phyloP scores from a whole-genome alignment of 176 grass and related monocot genomes.

The Urochloa ruziziensis region DNA sequence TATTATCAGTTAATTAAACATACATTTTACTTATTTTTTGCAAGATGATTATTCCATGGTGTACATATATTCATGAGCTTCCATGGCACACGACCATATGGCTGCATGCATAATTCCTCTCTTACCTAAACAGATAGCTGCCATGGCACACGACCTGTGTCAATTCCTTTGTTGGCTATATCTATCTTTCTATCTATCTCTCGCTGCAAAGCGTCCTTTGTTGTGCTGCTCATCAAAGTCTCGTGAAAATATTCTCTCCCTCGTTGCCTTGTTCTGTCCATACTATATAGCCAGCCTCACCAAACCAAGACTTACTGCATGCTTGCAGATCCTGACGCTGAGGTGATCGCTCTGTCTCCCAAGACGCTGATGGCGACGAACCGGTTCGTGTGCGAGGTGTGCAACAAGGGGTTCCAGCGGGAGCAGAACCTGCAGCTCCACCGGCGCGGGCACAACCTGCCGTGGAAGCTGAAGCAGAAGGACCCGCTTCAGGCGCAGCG shows the following conservation, averaged over 20 bases:
- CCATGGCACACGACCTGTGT: constrained; percentile 28
- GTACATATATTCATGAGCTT: too few relatives aligned
- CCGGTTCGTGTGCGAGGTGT: constrained; percentile 97
- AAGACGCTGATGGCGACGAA: constrained; percentile 94
- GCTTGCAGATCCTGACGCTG: constrained; percentile 79
- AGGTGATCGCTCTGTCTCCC: constrained; percentile 89
- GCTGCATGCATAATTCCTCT: too few relatives aligned
- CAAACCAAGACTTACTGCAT: constrained; percentile 40
- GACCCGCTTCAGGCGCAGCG: constrained; percentile 53
- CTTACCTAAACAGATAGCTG: constrained; percentile 31
- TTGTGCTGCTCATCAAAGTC: constrained; percentile 8
- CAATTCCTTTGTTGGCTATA: constrained; percentile 42
- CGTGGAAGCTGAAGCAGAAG: constrained; percentile 98
- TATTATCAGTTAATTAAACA: neutral
- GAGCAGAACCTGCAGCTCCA: constrained; percentile 99
- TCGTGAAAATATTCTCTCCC: constrained; percentile 43
- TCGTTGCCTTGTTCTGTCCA: constrained; percentile 49
- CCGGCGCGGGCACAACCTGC: constrained; percentile 91
- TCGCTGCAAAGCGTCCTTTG: constrained; percentile 36
- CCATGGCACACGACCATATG: too few relatives aligned
- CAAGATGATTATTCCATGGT: constrained; percentile 51
- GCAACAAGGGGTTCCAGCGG: constrained; percentile 95
- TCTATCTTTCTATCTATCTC: too few relatives aligned
- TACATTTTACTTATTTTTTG: neutral
- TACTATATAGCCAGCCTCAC: constrained; percentile 12